Conservation (phyloP, 352 stramenopile species). For the Aphanomyces euteiches region DNA sequence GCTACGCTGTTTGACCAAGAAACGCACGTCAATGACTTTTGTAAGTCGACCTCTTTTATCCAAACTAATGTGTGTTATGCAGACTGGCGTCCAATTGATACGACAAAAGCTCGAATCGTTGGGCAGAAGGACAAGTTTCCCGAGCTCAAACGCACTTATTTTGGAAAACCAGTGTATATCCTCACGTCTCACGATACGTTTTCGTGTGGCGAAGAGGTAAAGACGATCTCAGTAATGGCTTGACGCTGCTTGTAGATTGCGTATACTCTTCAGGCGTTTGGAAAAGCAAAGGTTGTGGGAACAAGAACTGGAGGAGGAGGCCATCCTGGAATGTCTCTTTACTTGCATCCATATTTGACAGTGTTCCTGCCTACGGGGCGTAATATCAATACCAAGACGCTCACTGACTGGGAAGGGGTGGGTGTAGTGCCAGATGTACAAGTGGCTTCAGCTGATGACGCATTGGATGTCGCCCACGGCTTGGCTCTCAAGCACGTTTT, state of each 20-base stretch:
- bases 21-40: background rate
- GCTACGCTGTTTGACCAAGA: background rate
- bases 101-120: background rate
- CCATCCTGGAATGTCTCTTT: background rate
- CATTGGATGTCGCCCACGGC: background rate
- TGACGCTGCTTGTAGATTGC: background rate
- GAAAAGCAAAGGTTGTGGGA: background rate
- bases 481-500: background rate
- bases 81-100: background rate
- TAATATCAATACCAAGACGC: background rate
- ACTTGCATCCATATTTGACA: background rate
- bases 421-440: background rate
- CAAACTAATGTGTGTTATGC: no score
- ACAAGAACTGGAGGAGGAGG: background rate
- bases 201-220: conserved; percentile 1
- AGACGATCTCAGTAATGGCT: background rate
- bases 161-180: background rate
- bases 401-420: background rate
- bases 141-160: background rate
- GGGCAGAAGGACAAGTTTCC: background rate
- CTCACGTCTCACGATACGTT: background rate
- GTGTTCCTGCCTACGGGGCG: background rate
- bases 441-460: background rate
- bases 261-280: background rate
- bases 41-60: background rate